phyloP scores from a whole-genome alignment of 192 early-diverging fungal species.

The Podila epicladia region DNA sequence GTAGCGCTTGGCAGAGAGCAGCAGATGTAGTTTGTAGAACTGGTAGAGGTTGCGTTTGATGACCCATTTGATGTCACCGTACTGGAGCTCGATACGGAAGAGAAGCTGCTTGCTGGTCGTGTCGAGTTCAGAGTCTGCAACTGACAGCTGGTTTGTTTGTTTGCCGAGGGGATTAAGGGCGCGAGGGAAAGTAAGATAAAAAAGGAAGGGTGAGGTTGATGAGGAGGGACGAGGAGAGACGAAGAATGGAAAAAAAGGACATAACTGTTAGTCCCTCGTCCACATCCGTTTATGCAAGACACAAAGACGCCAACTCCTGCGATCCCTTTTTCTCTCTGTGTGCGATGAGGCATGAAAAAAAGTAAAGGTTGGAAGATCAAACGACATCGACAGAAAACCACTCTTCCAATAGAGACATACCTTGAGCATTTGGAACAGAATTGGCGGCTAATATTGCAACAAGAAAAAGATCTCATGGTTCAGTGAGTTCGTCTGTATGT shows the following conservation, averaged over 20 bases:
- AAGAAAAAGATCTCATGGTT: neutral
- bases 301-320: no score
- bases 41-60: conserved; percentile 70
- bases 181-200: no score
- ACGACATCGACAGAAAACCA: neutral
- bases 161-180: neutral
- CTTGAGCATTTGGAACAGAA: conserved; percentile 48
- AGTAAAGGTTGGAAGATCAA: neutral
- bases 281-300: no score
- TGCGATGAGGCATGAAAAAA: no score
- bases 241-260: conserved; percentile 3
- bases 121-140: conserved; percentile 58
- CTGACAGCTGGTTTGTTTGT: conserved; percentile 50
- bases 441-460: conserved; percentile 30
- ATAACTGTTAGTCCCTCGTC: neutral
- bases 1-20: conserved; percentile 62
- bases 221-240: neutral
- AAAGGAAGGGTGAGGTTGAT: neutral
- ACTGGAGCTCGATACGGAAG: conserved; percentile 78
- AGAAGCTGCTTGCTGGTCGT: conserved; percentile 55
- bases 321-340: no score
- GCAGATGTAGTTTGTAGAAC: conserved; percentile 73
- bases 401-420: neutral
- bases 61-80: conserved; percentile 85
- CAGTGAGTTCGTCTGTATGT: neutral